Evolutionary conservation across 2,329 filamentous ascomycete species (phyloP), one percentile per base, ranked within the genome.

Genomic region (Trichoderma atrobrunneum): DNA sequence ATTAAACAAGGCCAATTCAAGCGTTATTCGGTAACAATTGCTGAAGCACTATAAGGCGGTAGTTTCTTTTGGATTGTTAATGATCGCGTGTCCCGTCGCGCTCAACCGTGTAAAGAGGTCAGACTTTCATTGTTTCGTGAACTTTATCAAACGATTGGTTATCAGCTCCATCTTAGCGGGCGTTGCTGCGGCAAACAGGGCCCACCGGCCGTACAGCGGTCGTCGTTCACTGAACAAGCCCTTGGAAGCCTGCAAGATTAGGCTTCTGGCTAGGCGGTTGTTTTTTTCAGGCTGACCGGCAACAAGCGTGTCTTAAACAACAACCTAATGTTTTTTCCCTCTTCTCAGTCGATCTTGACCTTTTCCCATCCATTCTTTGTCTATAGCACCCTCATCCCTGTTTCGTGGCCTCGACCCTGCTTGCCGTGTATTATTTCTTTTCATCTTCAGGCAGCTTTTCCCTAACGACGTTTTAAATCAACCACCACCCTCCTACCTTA

Each of bases 71-170:
- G 21, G 36, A 57, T 28, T 68, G 36, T 54, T 26, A 34, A 68
- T 12, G 48, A 59, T 69, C 28, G 43, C 70, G 30, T 34, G 43
- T 57, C 74, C 30, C 32, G 63, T 64, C 77, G 77, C 78, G 79
- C 78, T 73, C 18, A 61, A 75, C 76, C 81, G 81, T 80, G 81
- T 82, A 81, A 82, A 82, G 81, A 77, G 73, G 78, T 59, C 48
- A 21, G 51, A 18, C 26, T 61, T 65, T 54, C n/a, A 54, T 26
- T 60, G 28, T n/a, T 30, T 54, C 59, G 24, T 34, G 32, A 30
- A 21, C 59, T 24, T 21, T 30, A 7, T 69, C 60, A 39, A 43
- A 56, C 59, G n/a, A 68, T 69, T 69, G 70, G 72, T 69, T 66
- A 32, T 32, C 56, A 64, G 61, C 66, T 67, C 62, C 62, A 72